phyloP scores from a whole-genome alignment of 768 basidiomycete species.

The Epithele typhae region DNA sequence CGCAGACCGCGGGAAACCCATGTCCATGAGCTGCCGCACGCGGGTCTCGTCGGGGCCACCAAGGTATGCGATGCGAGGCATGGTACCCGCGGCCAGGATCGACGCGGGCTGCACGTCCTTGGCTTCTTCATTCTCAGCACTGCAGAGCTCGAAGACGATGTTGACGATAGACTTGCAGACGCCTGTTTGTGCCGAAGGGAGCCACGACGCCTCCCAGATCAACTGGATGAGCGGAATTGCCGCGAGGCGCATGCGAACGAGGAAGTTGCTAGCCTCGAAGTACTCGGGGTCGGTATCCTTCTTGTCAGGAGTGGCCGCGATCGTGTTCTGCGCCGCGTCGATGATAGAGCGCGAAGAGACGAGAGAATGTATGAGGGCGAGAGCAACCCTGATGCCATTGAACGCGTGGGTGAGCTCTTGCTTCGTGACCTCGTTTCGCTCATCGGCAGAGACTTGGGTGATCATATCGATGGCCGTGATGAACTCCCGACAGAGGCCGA shows the following conservation, averaged over 20 bases:
- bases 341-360: slow-evolving; percentile 76
- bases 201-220: slow-evolving; percentile 85
- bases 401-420: slow-evolving; percentile 74
- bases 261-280: slow-evolving; percentile 84
- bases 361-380: slow-evolving; percentile 73
- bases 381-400: slow-evolving; percentile 74
- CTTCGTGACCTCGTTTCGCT: slow-evolving; percentile 51
- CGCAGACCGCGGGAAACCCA: slow-evolving; percentile 93
- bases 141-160: slow-evolving; percentile 74
- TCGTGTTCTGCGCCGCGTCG: slow-evolving; percentile 78
- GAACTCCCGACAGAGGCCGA: slow-evolving; percentile 52
- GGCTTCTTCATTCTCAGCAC: slow-evolving; percentile 75
- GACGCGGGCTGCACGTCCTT: slow-evolving; percentile 40
- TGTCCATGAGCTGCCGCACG: slow-evolving; percentile 83
- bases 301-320: slow-evolving; percentile 72
- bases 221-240: slow-evolving; percentile 61
- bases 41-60: slow-evolving; percentile 67
- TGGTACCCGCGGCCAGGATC: slow-evolving; percentile 27
- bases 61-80: slow-evolving; percentile 26
- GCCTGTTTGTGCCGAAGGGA: slow-evolving; percentile 67
- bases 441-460: slow-evolving; percentile 44
- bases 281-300: slow-evolving; percentile 71
- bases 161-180: slow-evolving; percentile 74
- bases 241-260: slow-evolving; percentile 73
- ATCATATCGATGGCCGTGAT: slow-evolving; percentile 54